phyloP scores from a whole-genome alignment of 1,284 basidiomycete species.

The Microbotryomycetes sp. region DNA sequence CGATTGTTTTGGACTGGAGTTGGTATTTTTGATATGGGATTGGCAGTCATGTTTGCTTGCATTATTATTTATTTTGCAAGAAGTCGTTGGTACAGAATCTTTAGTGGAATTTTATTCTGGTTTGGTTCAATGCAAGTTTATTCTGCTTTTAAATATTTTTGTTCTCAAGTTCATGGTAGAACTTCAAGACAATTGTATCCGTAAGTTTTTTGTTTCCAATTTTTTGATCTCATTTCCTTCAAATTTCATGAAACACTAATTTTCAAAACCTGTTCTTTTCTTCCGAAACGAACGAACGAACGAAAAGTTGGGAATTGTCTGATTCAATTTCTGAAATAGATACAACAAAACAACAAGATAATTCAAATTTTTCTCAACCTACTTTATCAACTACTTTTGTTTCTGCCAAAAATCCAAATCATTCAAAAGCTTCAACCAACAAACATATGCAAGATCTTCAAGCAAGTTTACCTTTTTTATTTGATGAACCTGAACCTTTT shows the following conservation, averaged over 20 bases:
- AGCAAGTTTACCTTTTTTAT: conserved; percentile 17
- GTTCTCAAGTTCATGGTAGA: conserved; percentile 15
- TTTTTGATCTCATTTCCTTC: neutral
- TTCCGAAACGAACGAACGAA: too few relatives aligned
- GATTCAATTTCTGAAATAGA: neutral
- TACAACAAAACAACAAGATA: neutral
- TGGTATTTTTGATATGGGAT: conserved; percentile 3
- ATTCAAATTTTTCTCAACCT: conserved; percentile 1
- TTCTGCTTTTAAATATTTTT: conserved; percentile 14
- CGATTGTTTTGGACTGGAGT: conserved; percentile 2
- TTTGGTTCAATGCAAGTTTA: conserved; percentile 16
- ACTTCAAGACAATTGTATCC: conserved; percentile 13
- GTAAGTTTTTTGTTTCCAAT: neutral
- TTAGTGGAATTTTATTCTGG: conserved; percentile 8
- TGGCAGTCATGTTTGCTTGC: conserved; percentile 10
- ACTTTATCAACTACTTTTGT: conserved; percentile 3
- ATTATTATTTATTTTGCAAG: conserved; percentile 10
- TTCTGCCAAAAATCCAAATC: neutral
- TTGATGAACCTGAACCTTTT: conserved; percentile 1
- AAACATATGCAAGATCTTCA: conserved; percentile 6
- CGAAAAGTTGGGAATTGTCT: conserved; percentile 13
- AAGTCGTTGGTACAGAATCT: conserved; percentile 8
- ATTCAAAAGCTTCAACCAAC: neutral
- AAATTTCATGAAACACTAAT: neutral
- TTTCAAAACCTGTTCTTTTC: too few relatives aligned